Evolutionary conservation across 345 rosid species (phyloP), one percentile per base, ranked within the genome.

Genomic region (Eucalyptus microcorys): DNA sequence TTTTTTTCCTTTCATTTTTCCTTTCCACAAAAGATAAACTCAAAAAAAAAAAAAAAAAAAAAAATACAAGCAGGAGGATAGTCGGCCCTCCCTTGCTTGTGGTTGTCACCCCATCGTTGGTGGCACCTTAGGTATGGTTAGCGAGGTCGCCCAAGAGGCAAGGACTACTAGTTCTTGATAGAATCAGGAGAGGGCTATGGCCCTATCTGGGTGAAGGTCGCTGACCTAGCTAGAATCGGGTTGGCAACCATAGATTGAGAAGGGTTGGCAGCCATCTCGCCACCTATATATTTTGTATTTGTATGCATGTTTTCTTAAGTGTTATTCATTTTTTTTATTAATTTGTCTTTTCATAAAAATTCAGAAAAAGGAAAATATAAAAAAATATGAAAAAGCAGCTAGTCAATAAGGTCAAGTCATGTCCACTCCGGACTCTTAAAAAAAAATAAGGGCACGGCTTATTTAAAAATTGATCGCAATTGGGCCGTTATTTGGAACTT

Each of bases 201-300:
- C 10, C 24, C 10, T 52, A 19, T 52, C 0, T 52, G 55, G 10
- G 24, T 0, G 55, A 1, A 10, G 26, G 57, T 52, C 0, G 57
- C 0, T 0, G 2, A 52, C 57, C 10, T 52, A 0, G 5, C 26
- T 3, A 52, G 1, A 52, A 52, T 0, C 1, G 5, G 2, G 26
- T 1, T 0, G 0, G 0, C 57, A 0, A 0, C 2, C 24, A 52
- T 7, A 19, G 24, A 0, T 0, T 0, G 24, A 22, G 49, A 15
- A 49, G 49, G 49, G 15, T 49, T 48, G 49, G 5, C 14, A 12
- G n/a, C 4, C 0, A 48, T 12, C 49, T 12, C 14, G 1, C 0
- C 14, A 1, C 0, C 2, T 48, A 48, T 48, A 12, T 48, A 4
- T 13, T 12, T 3, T 47, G 49, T 0, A 48, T 13, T 48, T 48